Base-by-base conservation (phyloP, 495 filamentous ascomycete genomes). In the Podospora didyma region DNA sequence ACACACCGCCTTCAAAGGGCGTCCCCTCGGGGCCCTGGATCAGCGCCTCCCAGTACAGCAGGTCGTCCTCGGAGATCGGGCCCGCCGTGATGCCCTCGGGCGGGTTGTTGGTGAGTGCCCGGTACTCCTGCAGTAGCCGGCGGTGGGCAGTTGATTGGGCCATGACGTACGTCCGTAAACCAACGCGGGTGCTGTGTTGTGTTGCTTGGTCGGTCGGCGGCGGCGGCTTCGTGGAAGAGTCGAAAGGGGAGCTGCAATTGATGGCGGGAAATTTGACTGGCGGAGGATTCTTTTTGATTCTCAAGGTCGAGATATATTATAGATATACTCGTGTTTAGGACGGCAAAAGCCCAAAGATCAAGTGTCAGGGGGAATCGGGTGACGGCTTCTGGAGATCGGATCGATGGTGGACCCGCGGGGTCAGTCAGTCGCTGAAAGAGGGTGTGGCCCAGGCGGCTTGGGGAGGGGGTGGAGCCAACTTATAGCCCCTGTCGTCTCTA, bases 121-220 rank as follows among this genome's bases (percentile, higher is more conserved):
- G 87, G 87, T 99, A 99, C 78, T 99, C 94, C 75, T 93, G 89
- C 73, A 97, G 91, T 59, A 99, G 89, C 44, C 94, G 94, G 61
- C 93, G 93, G 69, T 92, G 89, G 59, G 94, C 91, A 55, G 86
- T 83, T 42, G 83, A 79, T 61, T 77, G 75, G 23, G 84, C 75
- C 85, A 86, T 88, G 53, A 34, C 46, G 21, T 50, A 41, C 45
- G 20, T 49, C 17, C 24, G 53, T 42, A 23, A n/a, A n/a, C n/a
- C n/a, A n/a, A n/a, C n/a, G n/a, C n/a, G n/a, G n/a, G n/a, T n/a
- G n/a, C n/a, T n/a, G 44, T 9, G 24, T 17, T 7, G 28, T 53
- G 19, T 48, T 2, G 46, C 9, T 47, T 47, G 19, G 46, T 47
- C 9, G 26, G 9, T 16, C 39, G 39, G 12, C 34, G 34, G 34